Evolutionary conservation across 306 rosid species (phyloP), one percentile per base, ranked within the genome.

Genomic region (Citrullus mucosospermus): DNA sequence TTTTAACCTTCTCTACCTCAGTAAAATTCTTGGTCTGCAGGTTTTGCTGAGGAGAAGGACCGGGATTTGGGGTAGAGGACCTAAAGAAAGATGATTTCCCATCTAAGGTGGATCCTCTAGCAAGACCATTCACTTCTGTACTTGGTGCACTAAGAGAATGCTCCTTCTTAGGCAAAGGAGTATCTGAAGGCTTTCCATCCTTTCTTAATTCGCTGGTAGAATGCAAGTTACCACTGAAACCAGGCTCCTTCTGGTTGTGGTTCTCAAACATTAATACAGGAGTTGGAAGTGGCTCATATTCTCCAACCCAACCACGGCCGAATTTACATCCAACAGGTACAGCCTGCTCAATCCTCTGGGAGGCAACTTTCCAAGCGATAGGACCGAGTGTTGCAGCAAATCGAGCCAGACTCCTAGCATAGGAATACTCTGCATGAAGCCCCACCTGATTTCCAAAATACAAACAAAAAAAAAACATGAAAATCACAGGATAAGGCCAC

Each of bases 281-380:
- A 59, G 97, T 92, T 59, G 96, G 98, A 82, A 91, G 96, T 4
- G 99, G 99, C 85, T 96, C 99, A 34, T 91, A 96, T 69, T 96
- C 99, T 82, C 96, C 99, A 53, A 96, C 99, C 99, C 98, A 96
- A 81, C 99, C 99, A 38, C 93, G 91, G 28, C 98, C 98, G 78
- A 85, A 96, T 86, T 92, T 92, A 83, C 88, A 92, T 50, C 91
- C 98, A 57, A 89, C 79, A 79, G 99, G 97, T 41, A 96, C 81
- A 78, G 91, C 96, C 79, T 92, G 96, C 83, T 90, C 91, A 83
- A 96, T 90, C 84, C 89, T 92, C 83, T 88, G 88, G 73, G 99
- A 96, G 39, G 99, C 99, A 79, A 90, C 85, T 91, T 78, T 87
- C 99, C 99, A 96, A 60, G 97, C 98, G 58, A 89, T 81, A 44